Evolutionary conservation across 768 basidiomycete genomes (phyloP).

Genomic region (Cystofilobasidium ferigula): DNA sequence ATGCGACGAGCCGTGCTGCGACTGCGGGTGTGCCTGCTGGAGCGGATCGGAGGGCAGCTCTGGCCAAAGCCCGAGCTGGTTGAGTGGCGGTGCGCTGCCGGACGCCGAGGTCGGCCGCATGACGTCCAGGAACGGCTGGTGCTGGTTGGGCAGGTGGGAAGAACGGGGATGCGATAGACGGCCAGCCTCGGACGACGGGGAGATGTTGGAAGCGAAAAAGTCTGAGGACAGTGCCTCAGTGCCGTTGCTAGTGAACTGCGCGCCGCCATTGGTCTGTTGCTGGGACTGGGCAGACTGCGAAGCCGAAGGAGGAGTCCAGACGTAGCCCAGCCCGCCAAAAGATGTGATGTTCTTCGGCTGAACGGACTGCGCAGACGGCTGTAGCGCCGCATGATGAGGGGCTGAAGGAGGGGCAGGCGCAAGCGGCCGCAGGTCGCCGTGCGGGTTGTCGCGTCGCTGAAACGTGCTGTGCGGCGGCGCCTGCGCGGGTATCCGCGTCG

Average conservation of each 20-base stretch:
- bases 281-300: neutral
- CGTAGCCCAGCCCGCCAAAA: neutral
- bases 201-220: neutral
- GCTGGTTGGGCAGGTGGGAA: neutral
- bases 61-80: conserved; percentile 4
- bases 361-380: neutral
- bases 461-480: too few relatives aligned
- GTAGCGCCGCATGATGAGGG: too few relatives aligned
- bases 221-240: neutral
- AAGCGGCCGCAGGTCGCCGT: too few relatives aligned
- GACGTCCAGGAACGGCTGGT: neutral
- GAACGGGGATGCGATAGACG: neutral
- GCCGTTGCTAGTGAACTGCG: neutral
- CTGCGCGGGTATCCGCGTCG: too few relatives aligned
- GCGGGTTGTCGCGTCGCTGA: too few relatives aligned
- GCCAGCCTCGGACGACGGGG: neutral
- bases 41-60: neutral
- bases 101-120: neutral
- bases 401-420: too few relatives aligned
- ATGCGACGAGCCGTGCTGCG: neutral
- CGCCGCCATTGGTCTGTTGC: neutral
- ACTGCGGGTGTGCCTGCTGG: neutral
- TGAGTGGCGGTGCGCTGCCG: neutral
- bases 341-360: neutral
- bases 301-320: neutral